Percentiles rank a stretch among this genome's conserved stretches.
phyloP scores from a whole-genome alignment of 169 alveolate genomes.

The Plasmodium inui region DNA sequence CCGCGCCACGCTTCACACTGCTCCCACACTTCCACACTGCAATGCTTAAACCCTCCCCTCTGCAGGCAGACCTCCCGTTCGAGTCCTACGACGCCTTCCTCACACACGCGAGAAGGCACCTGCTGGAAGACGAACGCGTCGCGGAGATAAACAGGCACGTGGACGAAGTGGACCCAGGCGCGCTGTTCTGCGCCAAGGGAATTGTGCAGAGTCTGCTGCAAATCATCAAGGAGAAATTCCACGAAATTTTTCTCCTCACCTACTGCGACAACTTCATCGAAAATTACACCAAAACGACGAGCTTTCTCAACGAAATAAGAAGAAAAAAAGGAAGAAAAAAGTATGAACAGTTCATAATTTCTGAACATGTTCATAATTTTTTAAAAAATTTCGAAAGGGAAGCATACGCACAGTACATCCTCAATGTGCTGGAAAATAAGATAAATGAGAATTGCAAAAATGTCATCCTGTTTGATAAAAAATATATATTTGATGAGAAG shows the following conservation, averaged over 20 bases:
- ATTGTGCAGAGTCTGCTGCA: constrained; percentile 72
- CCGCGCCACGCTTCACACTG: not conserved
- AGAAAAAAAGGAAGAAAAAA: constrained; percentile 20
- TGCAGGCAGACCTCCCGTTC: constrained; percentile 18
- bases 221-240: constrained; percentile 26
- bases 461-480: constrained; percentile 67
- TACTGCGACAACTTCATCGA: constrained; percentile 78
- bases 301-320: constrained; percentile 56
- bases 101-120: not conserved
- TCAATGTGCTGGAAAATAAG: constrained; percentile 68
- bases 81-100: constrained; percentile 46
- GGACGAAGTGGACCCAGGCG: constrained; percentile 70
- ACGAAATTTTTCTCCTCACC: constrained; percentile 40
- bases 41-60: not conserved
- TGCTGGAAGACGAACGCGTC: constrained; percentile 24
- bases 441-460: constrained; percentile 55
- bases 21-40: not conserved
- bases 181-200: constrained; percentile 74
- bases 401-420: constrained; percentile 51
- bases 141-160: constrained; percentile 47
- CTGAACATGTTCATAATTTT: constrained; percentile 28
- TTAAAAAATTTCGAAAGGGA: constrained; percentile 73
- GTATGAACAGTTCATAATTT: constrained; percentile 59
- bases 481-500: constrained; percentile 66
- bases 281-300: constrained; percentile 75